Evolutionary conservation across 2,329 filamentous ascomycete genomes (phyloP), one percentile per base, ranked within the genome.

Genomic region (Furcasterigmium furcatum): DNA sequence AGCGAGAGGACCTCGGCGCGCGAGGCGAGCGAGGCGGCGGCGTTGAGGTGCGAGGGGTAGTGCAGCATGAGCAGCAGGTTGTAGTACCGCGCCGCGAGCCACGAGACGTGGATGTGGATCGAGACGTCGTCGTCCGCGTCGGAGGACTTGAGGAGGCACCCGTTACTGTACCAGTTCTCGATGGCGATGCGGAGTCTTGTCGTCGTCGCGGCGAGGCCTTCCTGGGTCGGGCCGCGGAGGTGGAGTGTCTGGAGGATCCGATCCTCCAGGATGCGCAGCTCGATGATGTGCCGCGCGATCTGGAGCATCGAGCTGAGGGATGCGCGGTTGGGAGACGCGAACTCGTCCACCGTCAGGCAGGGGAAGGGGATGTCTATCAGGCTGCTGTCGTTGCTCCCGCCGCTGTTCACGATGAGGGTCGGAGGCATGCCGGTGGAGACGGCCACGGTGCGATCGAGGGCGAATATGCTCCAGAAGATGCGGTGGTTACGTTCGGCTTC

Each of bases 161-260:
- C 70, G 24, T 63, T 68, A 46, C 64, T 71, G 48, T 73, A 73
- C 69, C 71, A 73, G 46, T 72, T 63, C 45, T 73, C 70, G 16
- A 74, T 71, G 22, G 68, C 61, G 16, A 62, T 55, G 16, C 67
- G 61, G 22, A 72, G 58, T 18, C 57, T 56, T 32, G 60, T 59
- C 3, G 66, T 41, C 5, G 65, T 55, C 25, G 61, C 55, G 10
- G 58, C 57, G 4, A 63, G 56, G 44, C 68, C 65, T 4, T 58
- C 48, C 8, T 58, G 58, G 1, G 57, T 54, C 20, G 67, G 52
- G 35, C 58, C 55, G 9, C 63, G 55, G 13, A 65, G 55, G 41
- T 70, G 65, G 8, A 72, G 55, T 4, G 61, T 55, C 9, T 58
- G 54, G 13, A 71, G 49, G 12, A 71, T 70, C n/a, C 59, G 57